phyloP scores from a whole-genome alignment of 805 yeast genomes.

The Candida ascalaphidarum region DNA sequence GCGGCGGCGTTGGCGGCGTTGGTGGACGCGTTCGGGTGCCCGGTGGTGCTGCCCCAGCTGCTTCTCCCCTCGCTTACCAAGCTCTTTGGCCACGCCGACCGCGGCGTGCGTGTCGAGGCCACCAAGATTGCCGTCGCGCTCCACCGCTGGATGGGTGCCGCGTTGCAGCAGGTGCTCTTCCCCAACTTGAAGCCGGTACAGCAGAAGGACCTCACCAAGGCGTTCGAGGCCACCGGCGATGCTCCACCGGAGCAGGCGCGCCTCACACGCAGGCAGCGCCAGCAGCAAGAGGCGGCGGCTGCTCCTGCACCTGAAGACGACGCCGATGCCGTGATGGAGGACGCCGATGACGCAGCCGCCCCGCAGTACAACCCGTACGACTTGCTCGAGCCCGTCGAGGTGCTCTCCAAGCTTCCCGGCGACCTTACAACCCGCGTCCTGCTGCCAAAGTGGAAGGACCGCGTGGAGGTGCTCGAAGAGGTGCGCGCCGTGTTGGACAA shows the following conservation, averaged over 20 bases:
- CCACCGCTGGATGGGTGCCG: slow-evolving; percentile 65
- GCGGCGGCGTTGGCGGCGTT: slow-evolving; percentile 49
- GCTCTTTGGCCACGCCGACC: slow-evolving; percentile 79
- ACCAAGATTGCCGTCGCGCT: slow-evolving; percentile 58
- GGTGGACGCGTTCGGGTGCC: slow-evolving; percentile 55
- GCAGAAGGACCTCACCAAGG: slow-evolving; percentile 70
- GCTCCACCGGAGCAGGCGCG: slow-evolving; percentile 43
- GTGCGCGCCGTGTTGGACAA: slow-evolving; percentile 39
- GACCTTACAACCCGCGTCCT: slow-evolving; percentile 47
- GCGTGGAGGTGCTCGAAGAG: slow-evolving; percentile 78
- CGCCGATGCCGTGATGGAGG: slow-evolving; percentile 22
- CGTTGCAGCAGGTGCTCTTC: slow-evolving; percentile 50
- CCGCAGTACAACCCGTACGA: slow-evolving; percentile 56
- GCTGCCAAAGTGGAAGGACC: slow-evolving; percentile 82
- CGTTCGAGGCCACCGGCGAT: slow-evolving; percentile 46
- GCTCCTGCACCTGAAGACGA: slow-evolving; percentile 6
- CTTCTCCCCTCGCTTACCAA: slow-evolving; percentile 53
- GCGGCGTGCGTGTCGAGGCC: slow-evolving; percentile 76
- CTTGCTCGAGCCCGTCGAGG: slow-evolving; percentile 59
- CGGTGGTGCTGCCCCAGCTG: slow-evolving; percentile 47
- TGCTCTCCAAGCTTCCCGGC: slow-evolving; percentile 56
- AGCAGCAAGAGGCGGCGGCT: slow-evolving; percentile 14
- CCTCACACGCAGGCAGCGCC: slow-evolving; percentile 45
- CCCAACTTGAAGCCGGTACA: slow-evolving; percentile 84
- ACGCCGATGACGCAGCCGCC: slow-evolving; percentile 9